Base-by-base conservation (phyloP, 2,329 filamentous ascomycete genomes). In the Stagonosporopsis vannaccii region DNA sequence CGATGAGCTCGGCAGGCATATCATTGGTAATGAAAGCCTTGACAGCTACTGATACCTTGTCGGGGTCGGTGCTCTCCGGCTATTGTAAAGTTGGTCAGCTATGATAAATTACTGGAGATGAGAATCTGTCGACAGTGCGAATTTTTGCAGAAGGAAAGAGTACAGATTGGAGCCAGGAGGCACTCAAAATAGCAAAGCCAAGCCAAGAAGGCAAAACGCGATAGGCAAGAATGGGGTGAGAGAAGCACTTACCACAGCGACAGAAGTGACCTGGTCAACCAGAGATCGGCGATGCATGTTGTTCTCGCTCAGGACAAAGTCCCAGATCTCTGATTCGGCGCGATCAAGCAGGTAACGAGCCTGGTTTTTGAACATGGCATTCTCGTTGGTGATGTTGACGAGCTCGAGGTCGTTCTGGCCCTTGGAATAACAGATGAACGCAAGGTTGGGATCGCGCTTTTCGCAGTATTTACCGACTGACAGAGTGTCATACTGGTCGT, bases 341-440 rank as follows among this genome's bases (percentile, higher is more conserved):
- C 95, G 89, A 70, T 97, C 93, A 48, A 99, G 82, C 22, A 99
- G 84, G 78, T 99, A 99, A 33, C 95, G 90, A 56, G 93, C 94
- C 78, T 99, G 95, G n/a, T 91, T 91, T 70, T 93, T 90, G 85
- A 97, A 99, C 95, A 99, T 99, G n/a, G 91, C 89, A 80, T 99
- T 99, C 79, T 99, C 96, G 69, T 98, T 99, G 72, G 95, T 98
- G 72, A 99, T 94, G 77, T 90, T 95, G 78, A 99, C 94, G 53
- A 99, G 85, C 79, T 99, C 96, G 28, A 99, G 80, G 71, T 99
- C 95, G 65, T 99, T 99, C 78, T 97, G 91, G 19, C 95, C 95
- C 83, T 99, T 99, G 69, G 88, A 86, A 77, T 97, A 99, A 60
- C 92, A 91, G 73, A 98, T 97, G 78, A 90, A 97, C 3, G 92